Evolutionary conservation across 2,329 filamentous ascomycete genomes (phyloP).

Genomic region (Waltergamsia citrina): DNA sequence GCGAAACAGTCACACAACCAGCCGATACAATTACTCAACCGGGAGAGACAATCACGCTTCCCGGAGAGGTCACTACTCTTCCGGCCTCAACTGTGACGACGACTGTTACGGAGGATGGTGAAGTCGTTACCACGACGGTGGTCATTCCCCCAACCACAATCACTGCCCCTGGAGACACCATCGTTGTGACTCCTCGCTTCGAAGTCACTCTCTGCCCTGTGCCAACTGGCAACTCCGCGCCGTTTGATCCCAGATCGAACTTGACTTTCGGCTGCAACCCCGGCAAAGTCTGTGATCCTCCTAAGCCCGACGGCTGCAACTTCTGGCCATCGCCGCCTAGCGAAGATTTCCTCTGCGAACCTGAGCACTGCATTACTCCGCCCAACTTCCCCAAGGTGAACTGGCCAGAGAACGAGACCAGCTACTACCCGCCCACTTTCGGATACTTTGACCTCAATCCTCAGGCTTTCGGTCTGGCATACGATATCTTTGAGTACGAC

Average conservation of each 20-base stretch:
- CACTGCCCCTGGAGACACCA: slow-evolving; percentile 15
- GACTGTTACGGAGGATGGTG: slow-evolving; percentile 18
- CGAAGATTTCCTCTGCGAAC: slow-evolving; percentile 35
- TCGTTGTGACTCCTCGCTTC: slow-evolving; percentile 16
- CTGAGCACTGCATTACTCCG: slow-evolving; percentile 31
- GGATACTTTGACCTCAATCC: slow-evolving; percentile 59
- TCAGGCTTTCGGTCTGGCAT: slow-evolving; percentile 50
- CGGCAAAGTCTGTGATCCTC: slow-evolving; percentile 42
- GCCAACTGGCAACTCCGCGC: slow-evolving; percentile 25
- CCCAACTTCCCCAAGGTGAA: slow-evolving; percentile 22
- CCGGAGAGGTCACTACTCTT: slow-evolving; percentile 11
- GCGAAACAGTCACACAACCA: slow-evolving; percentile 9
- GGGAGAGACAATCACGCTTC: slow-evolving; percentile 8
- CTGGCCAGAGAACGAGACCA: slow-evolving; percentile 35
- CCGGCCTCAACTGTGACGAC: slow-evolving; percentile 20
- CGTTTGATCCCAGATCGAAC: slow-evolving; percentile 25
- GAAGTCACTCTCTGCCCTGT: slow-evolving; percentile 30
- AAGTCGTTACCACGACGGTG: slow-evolving; percentile 17
- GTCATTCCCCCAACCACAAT: slow-evolving; percentile 16
- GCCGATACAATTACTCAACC: slow-evolving; percentile 8
- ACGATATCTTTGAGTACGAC: slow-evolving; percentile 47
- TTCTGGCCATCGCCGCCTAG: slow-evolving; percentile 38
- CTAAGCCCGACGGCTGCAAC: slow-evolving; percentile 38
- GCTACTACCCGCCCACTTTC: slow-evolving; percentile 36
- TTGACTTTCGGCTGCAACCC: slow-evolving; percentile 44